Evolutionary conservation across 176 grass and related monocot genomes (phyloP).

Genomic region (Aegilops bicornis): DNA sequence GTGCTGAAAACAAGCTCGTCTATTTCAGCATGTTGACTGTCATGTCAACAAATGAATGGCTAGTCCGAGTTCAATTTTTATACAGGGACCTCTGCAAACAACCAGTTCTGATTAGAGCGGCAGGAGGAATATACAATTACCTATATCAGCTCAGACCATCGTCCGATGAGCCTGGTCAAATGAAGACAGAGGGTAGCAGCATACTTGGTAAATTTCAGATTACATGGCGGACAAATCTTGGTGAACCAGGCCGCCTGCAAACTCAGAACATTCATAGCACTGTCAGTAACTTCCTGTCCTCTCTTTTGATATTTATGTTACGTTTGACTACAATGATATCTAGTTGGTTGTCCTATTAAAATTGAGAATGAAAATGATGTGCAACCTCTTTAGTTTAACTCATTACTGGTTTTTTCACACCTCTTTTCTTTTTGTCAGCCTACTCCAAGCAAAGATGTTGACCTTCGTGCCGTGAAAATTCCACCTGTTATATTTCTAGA

Average conservation of each 20-base stretch:
- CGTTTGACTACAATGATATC: conserved; percentile 13
- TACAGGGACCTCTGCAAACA: conserved; percentile 71
- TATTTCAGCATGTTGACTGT: conserved; percentile 20
- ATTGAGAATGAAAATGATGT: background rate
- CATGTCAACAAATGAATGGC: conserved; percentile 11
- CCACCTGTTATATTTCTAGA: conserved; percentile 70
- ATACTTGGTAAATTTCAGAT: conserved; percentile 99
- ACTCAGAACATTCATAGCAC: conserved; percentile 97
- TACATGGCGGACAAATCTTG: conserved; percentile 96
- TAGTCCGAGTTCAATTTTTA: conserved; percentile 17
- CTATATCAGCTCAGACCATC: conserved; percentile 72
- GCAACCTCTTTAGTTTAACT: background rate
- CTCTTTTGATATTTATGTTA: conserved; percentile 8
- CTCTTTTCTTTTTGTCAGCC: conserved; percentile 61
- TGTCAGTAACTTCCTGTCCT: conserved; percentile 47
- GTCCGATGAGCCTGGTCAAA: conserved; percentile 55
- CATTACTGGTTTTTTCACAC: background rate
- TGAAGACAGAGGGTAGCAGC: conserved; percentile 60
- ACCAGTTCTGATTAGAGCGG: conserved; percentile 82
- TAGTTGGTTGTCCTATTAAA: background rate
- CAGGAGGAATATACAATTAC: conserved; percentile 97
- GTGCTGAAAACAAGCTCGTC: background rate
- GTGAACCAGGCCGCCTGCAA: conserved; percentile 95
- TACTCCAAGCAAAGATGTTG: conserved; percentile 68
- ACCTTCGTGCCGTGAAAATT: conserved; percentile 62